Base-by-base conservation (phyloP, 768 basidiomycete species). In the Hericium rajendrae region DNA sequence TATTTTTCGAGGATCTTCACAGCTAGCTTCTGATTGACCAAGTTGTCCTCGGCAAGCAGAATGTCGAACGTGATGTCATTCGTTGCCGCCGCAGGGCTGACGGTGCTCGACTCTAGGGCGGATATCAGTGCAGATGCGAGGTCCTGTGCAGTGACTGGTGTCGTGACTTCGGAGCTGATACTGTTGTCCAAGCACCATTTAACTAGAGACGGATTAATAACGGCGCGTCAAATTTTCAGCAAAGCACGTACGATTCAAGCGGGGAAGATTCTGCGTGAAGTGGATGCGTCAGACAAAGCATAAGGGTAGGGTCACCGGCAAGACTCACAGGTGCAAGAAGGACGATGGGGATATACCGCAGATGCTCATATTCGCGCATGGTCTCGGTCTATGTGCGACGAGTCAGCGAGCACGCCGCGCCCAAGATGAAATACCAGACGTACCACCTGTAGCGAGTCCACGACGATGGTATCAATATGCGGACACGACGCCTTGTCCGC, bases 121-220 rank as follows among this genome's bases (percentile, higher is more conserved):
- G 93, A 89, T 52, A 97, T 86, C 38, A 99, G 80, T 6, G 94
- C 95, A 32, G 92, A 86, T 0, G 91, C 84, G 12, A 99, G 83
- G 64, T 97, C 95, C 69, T 92, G 88, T 2, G 87, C 79, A 11
- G 84, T 82, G 38, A 92, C 85, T 6, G 95, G 95, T 1, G 91
- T 91, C 1, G 93, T 97, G 64, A 95, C 85, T 67, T 97, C 93
- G 15, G 94, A 89, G 60, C 87, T 90, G 67, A 99, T 95, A 60
- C 93, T 93, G 72, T 95, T 94, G 72, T 97, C 94, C 54, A 95
- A 74, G 69, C 94, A 97, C 86, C 91, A 94, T 80, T 95, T 95
- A 66, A 97, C 92, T 85, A 70, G 4, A 51, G 43, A 65, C 28
- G 12, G 40, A 66, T 70, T 40, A 71, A 64, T 26, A 41, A 56